These are phyloP conservation scores for Cordyceps cateniannulata DNA, from an alignment of 2,329 filamentous ascomycete species.

Conservation along the genomic window DNA sequence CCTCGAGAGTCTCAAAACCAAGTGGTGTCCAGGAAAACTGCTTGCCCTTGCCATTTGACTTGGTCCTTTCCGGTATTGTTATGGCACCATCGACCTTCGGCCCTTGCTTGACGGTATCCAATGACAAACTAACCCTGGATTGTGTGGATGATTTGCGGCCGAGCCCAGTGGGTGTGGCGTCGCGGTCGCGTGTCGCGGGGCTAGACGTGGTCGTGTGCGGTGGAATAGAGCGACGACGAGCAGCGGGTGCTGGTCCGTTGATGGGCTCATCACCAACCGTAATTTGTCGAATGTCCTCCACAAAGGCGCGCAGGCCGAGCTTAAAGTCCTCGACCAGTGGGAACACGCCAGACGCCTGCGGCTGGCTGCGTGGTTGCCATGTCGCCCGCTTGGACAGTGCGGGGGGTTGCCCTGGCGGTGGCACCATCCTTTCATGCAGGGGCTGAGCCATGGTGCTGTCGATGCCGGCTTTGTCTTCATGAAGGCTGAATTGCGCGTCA, in stretches of 20 bases:
- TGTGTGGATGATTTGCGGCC: conserved; percentile 39
- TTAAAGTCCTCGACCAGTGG: conserved; percentile 86
- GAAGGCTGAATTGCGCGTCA: conserved; percentile 35
- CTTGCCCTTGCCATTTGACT: conserved; percentile 36
- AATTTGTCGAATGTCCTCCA: conserved; percentile 90
- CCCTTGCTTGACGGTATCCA: conserved; percentile 29
- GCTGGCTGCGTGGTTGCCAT: conserved; percentile 49
- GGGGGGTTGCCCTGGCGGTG: conserved; percentile 26
- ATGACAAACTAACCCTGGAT: conserved; percentile 36
- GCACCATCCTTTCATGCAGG: conserved; percentile 21
- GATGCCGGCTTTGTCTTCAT: conserved; percentile 26
- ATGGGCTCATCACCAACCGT: conserved; percentile 91
- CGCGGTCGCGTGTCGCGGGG: conserved; percentile 17
- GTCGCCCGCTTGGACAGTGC: conserved; percentile 49
- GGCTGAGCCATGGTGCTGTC: not conserved
- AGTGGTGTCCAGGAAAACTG: conserved; percentile 56
- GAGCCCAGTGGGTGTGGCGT: conserved; percentile 18
- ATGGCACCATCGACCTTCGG: conserved; percentile 15
- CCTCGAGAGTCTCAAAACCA: conserved; percentile 50
- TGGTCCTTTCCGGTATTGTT: conserved; percentile 27
- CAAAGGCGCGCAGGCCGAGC: conserved; percentile 86
- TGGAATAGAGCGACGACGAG: conserved; percentile 21
- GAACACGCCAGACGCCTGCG: conserved; percentile 46
- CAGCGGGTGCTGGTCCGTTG: conserved; percentile 36
- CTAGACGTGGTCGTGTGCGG: not conserved